A percentile compares a stretch with the other conserved stretches of the same genome.
Conservation (phyloP, 352 stramenopile genomes). For the Phytopythium mirpurense region DNA sequence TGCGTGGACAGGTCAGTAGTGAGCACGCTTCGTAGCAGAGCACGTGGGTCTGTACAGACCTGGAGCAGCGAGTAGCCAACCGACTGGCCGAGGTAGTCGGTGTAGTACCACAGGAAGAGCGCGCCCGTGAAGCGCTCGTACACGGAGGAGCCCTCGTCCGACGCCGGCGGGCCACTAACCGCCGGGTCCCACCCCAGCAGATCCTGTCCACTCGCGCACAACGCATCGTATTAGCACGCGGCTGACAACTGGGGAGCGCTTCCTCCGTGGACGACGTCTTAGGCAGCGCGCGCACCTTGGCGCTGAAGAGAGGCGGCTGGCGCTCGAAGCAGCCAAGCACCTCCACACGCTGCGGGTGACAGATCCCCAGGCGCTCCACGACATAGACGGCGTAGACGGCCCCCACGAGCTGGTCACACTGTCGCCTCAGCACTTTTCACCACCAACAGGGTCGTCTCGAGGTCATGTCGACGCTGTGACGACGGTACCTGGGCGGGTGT, state of each 20-base stretch:
- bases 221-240: not conserved
- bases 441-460: not conserved
- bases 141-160: slow-evolving; percentile 34
- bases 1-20: slow-evolving; percentile 5
- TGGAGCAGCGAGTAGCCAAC: slow-evolving; percentile 63
- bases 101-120: slow-evolving; percentile 65
- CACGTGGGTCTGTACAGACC: slow-evolving; percentile 15
- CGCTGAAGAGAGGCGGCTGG: slow-evolving; percentile 37
- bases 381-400: slow-evolving; percentile 62
- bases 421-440: not conserved
- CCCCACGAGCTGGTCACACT: slow-evolving; percentile 33
- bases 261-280: not conserved
- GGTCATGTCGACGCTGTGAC: not conserved
- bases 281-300: slow-evolving; percentile 18
- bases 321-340: slow-evolving; percentile 63
- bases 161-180: slow-evolving; percentile 19
- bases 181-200: slow-evolving; percentile 84
- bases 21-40: not conserved
- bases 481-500: slow-evolving; percentile 34
- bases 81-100: slow-evolving; percentile 46
- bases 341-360: slow-evolving; percentile 51
- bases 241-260: not conserved
- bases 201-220: slow-evolving; percentile 29
- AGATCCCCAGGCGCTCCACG: slow-evolving; percentile 67
- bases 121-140: slow-evolving; percentile 62